Evolutionary conservation across 805 yeast species (phyloP).

Genomic region (Pichia eremophila): DNA sequence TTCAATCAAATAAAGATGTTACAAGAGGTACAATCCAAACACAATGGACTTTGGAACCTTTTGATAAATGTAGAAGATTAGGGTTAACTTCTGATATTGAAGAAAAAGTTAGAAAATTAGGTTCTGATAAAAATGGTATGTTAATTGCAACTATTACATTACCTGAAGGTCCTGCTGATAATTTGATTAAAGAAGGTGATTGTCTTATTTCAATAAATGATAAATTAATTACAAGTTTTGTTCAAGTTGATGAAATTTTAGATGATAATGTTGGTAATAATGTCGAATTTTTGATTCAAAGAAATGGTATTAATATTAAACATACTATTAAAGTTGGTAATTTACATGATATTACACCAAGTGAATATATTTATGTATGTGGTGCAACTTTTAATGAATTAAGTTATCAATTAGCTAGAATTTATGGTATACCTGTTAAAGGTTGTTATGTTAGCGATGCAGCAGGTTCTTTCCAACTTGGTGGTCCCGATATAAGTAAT

Average conservation of each 20-base stretch:
- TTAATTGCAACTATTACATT: conserved; percentile 74
- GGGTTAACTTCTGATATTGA: conserved; percentile 76
- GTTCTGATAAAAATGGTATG: conserved; percentile 68
- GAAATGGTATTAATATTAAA: conserved; percentile 57
- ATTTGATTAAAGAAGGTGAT: conserved; percentile 74
- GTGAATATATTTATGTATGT: conserved; percentile 67
- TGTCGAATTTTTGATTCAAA: conserved; percentile 51
- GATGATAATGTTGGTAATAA: conserved; percentile 59
- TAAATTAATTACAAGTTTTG: conserved; percentile 54
- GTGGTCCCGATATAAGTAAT: conserved; percentile 39
- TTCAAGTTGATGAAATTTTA: conserved; percentile 73
- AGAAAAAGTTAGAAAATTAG: conserved; percentile 43
- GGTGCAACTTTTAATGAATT: conserved; percentile 83
- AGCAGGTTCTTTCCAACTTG: conserved; percentile 62
- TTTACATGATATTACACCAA: conserved; percentile 75
- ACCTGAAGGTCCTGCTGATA: conserved; percentile 80
- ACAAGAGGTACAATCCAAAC: conserved; percentile 90
- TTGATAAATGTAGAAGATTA: conserved; percentile 80
- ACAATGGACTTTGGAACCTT: conserved; percentile 81
- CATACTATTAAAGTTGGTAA: conserved; percentile 56
- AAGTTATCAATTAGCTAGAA: conserved; percentile 83
- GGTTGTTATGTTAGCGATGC: conserved; percentile 80
- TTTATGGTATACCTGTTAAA: conserved; percentile 70
- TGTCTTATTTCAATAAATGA: conserved; percentile 67
- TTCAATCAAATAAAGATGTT: conserved; percentile 49